Evolutionary conservation across 176 grass and related monocot genomes (phyloP).

Genomic region (Cenchrus americanus): DNA sequence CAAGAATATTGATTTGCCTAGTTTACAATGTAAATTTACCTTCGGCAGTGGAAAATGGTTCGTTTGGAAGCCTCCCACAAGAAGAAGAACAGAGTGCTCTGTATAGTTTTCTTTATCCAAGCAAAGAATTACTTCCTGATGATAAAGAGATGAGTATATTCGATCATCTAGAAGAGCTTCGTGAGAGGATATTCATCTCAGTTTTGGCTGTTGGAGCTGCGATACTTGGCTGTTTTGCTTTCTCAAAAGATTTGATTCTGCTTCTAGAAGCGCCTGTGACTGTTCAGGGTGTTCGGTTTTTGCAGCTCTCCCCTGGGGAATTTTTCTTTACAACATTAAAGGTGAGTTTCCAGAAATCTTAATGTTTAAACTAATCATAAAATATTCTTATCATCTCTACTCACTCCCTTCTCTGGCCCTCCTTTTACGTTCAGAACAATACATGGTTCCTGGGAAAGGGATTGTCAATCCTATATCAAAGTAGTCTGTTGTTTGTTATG

Average conservation of each 20-base stretch:
- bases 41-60: conserved; percentile 54
- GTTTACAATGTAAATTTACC: conserved; percentile 20
- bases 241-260: conserved; percentile 84
- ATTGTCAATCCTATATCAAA: not conserved
- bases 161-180: conserved; percentile 97
- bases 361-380: not conserved
- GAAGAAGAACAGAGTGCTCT: conserved; percentile 59
- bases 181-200: conserved; percentile 84
- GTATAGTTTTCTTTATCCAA: conserved; percentile 90
- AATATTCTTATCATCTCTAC: conserved; percentile 12
- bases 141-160: conserved; percentile 98
- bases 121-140: conserved; percentile 94
- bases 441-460: not conserved
- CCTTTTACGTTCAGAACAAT: not conserved
- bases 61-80: conserved; percentile 42
- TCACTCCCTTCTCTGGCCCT: not conserved
- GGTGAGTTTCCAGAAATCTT: conserved; percentile 53
- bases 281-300: conserved; percentile 88
- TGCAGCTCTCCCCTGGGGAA: conserved; percentile 96
- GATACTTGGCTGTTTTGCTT: conserved; percentile 84
- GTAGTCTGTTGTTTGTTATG: not conserved
- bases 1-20: conserved; percentile 11
- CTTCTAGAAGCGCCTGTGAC: conserved; percentile 93
- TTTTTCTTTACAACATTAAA: conserved; percentile 99
- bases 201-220: conserved; percentile 86